Base-by-base conservation (phyloP, 2,329 filamentous ascomycete genomes). In the Fusarium decemcellulare region DNA sequence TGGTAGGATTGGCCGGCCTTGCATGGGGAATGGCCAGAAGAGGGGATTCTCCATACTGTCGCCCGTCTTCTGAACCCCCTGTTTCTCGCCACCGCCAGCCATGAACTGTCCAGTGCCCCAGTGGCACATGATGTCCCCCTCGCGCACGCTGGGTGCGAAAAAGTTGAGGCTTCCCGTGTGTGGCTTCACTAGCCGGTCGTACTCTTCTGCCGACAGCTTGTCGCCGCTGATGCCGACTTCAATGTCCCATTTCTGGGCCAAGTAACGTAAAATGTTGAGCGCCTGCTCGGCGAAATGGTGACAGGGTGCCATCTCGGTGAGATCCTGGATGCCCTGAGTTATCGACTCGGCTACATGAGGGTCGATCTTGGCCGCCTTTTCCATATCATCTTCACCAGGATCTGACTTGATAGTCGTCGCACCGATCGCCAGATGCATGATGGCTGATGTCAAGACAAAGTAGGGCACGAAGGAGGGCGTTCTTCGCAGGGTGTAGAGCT, bases 401-500 rank as follows among this genome's bases (percentile, higher is more conserved):
- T 71, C 56, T 30, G 73, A 68, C 9, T 76, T 63, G 36, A 74
- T 40, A 4, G 61, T 37, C 2, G 80, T 80, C 1, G 85, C 85
- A 1, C 81, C 85, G 46, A 88, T 83, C 18, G 87, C 86, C 0
- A 89, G 81, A 65, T 89, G 87, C 85, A 89, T 88, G 44, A 89
- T 88, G n/a, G 85, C 79, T 0, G 87, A 87, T 1, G 87, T 89
- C 8, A 90, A 77, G n/a, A 89, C 87, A 71, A 90, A 89, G 64
- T 89, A 89, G 0, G 87, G 87, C 1, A 90, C 87, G 67, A 90
- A 90, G 0, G 87, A 88, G 2, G 87, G 87, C 11, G 87, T 90
- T 14, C 86, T 79, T n/a, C 84, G 82, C 15, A 90, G 76, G 0
- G 87, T 89, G 68, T 89, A 90, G 1, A 89, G 80, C 55, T 87